Evolutionary conservation across 1,284 basidiomycete species (phyloP).

Genomic region (Leucoagaricus sp.): DNA sequence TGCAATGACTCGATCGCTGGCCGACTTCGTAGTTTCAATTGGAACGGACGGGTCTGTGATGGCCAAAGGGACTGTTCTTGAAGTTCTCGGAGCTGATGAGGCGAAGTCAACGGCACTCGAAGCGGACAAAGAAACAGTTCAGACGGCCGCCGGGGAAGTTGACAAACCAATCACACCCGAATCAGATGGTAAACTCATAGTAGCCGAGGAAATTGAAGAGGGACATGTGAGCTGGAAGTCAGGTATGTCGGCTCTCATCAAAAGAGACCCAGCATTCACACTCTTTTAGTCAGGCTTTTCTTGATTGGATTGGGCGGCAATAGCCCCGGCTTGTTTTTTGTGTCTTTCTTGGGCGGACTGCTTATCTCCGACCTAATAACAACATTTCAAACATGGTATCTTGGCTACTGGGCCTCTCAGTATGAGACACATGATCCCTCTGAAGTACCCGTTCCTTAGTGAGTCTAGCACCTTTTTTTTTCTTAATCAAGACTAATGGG

Average conservation of each 20-base stretch:
- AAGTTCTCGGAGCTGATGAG: constrained; percentile 43
- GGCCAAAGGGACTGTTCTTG: constrained; percentile 48
- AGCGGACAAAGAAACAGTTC: constrained; percentile 39
- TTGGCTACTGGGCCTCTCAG: constrained; percentile 60
- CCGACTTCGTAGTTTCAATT: constrained; percentile 64
- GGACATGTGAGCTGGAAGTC: constrained; percentile 55
- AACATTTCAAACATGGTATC: constrained; percentile 53
- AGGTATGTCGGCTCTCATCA: constrained; percentile 14
- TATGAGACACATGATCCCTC: constrained; percentile 42
- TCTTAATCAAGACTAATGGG: neutral
- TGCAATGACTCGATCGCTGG: constrained; percentile 62
- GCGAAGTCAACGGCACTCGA: constrained; percentile 40
- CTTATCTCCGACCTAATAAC: constrained; percentile 31
- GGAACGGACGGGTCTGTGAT: constrained; percentile 50
- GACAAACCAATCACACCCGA: constrained; percentile 34
- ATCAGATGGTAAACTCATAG: constrained; percentile 48
- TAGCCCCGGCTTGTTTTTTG: constrained; percentile 40
- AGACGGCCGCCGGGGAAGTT: constrained; percentile 42
- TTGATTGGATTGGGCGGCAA: constrained; percentile 42
- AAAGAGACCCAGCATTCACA: neutral
- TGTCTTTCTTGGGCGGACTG: constrained; percentile 33
- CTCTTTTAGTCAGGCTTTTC: constrained; percentile 33
- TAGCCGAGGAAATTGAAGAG: constrained; percentile 62
- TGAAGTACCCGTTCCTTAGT: constrained; percentile 42
- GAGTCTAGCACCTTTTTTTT: constrained; percentile 21